A percentile compares a stretch with the other conserved stretches of the same genome.
Evolutionary conservation across 352 stramenopile genomes (phyloP).

Genomic region (Phytophthora agathidicida): DNA sequence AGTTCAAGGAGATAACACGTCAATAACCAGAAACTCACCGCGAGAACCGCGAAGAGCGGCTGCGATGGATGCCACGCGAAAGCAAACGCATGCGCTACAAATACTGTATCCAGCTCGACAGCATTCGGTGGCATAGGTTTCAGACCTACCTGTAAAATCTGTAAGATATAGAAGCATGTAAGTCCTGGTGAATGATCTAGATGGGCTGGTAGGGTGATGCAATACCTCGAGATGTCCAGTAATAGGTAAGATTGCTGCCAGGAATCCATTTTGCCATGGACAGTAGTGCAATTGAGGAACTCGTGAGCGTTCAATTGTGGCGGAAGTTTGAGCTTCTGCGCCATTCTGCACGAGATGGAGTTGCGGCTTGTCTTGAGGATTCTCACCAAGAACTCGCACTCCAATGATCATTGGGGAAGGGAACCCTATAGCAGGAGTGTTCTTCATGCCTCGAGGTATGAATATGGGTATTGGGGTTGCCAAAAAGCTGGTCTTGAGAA

Average conservation of each 20-base stretch:
- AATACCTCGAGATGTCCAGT: slow-evolving; percentile 68
- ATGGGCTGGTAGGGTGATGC: not conserved
- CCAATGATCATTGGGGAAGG: slow-evolving; percentile 49
- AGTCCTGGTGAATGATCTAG: not conserved
- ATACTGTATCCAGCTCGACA: slow-evolving; percentile 62
- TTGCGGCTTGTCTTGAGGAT: slow-evolving; percentile 59
- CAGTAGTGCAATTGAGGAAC: slow-evolving; percentile 44
- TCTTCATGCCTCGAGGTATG: slow-evolving; percentile 44
- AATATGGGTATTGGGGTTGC: slow-evolving; percentile 38
- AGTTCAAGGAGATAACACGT: no score
- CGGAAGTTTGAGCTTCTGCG: slow-evolving; percentile 35
- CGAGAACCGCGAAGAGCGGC: slow-evolving; percentile 55
- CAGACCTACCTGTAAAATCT: slow-evolving; percentile 77
- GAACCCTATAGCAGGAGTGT: slow-evolving; percentile 52
- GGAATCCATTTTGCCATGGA: slow-evolving; percentile 33
- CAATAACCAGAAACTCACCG: slow-evolving; percentile 35
- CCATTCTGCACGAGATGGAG: slow-evolving; percentile 60
- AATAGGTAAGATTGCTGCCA: slow-evolving; percentile 55
- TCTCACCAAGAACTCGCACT: slow-evolving; percentile 57
- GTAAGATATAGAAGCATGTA: not conserved
- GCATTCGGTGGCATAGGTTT: slow-evolving; percentile 70
- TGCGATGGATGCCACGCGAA: slow-evolving; percentile 68
- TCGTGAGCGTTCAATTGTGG: slow-evolving; percentile 40
- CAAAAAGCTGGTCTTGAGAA: slow-evolving; percentile 47
- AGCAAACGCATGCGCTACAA: slow-evolving; percentile 61